phyloP scores from a whole-genome alignment of 768 basidiomycete species.

The Kockovaella imperatae region DNA sequence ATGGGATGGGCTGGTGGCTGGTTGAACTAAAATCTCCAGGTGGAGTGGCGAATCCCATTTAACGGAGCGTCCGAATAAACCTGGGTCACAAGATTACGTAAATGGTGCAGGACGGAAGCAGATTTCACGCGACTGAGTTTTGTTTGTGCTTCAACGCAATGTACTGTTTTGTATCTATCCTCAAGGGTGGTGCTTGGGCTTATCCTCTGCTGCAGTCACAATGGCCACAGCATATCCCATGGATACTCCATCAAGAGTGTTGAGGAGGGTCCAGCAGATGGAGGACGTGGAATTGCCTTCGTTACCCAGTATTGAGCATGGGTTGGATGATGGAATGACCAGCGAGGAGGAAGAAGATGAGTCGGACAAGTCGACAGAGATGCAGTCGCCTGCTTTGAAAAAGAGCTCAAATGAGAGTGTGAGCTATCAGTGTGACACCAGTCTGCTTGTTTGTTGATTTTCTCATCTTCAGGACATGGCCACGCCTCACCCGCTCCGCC shows the following conservation, averaged over 20 bases:
- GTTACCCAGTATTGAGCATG: slow-evolving; percentile 34
- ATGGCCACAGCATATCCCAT: slow-evolving; percentile 15
- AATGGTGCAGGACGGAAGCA: too few species aligned
- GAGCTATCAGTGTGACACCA: neutral
- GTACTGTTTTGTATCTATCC: too few species aligned
- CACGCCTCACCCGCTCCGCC: slow-evolving; percentile 29
- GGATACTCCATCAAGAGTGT: slow-evolving; percentile 31
- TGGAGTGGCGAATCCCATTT: too few species aligned
- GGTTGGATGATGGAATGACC: slow-evolving; percentile 30
- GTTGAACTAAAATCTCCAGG: too few species aligned
- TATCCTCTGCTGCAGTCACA: neutral
- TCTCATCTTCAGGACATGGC: slow-evolving; percentile 14
- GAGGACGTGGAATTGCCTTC: slow-evolving; percentile 39
- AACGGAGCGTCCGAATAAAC: too few species aligned
- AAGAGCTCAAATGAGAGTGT: neutral
- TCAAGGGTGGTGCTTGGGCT: too few species aligned
- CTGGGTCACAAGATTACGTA: too few species aligned
- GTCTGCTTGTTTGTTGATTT: neutral
- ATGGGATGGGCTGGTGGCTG: too few species aligned
- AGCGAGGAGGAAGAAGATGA: slow-evolving; percentile 3
- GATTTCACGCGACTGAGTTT: slow-evolving; percentile 17
- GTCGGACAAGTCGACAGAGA: slow-evolving; percentile 4
- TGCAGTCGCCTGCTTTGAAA: neutral
- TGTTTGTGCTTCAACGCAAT: too few species aligned
- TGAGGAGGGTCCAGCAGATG: slow-evolving; percentile 25